phyloP scores from a whole-genome alignment of 306 rosid genomes.

The Citrullus colocynthis region DNA sequence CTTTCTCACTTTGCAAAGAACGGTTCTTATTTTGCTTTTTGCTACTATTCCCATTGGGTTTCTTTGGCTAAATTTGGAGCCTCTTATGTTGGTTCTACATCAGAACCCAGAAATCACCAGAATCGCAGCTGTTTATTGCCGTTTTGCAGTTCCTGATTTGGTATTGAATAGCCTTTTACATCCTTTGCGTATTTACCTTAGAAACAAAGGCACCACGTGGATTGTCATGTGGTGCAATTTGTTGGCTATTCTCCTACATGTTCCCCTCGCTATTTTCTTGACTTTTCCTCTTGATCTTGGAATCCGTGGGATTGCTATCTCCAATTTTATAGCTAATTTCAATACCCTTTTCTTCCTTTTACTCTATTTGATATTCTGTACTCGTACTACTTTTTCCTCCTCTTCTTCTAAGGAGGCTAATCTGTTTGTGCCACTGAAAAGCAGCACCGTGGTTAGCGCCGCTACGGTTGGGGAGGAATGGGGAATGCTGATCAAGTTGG shows the following conservation, averaged over 20 bases:
- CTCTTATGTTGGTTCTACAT: constrained; percentile 45
- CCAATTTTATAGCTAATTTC: constrained; percentile 48
- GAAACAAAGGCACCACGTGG: constrained; percentile 63
- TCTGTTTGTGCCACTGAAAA: constrained; percentile 13
- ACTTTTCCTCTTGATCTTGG: constrained; percentile 64
- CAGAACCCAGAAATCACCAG: constrained; percentile 48
- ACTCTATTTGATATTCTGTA: constrained; percentile 24
- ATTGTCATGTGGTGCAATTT: constrained; percentile 57
- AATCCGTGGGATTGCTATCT: constrained; percentile 57
- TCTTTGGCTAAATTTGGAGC: constrained; percentile 59
- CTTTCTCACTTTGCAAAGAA: constrained; percentile 37
- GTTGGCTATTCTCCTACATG: constrained; percentile 39
- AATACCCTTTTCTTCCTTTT: constrained; percentile 46
- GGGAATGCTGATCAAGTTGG: constrained; percentile 38
- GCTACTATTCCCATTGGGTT: constrained; percentile 51
- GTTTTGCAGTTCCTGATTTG: constrained; percentile 66
- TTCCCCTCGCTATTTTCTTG: constrained; percentile 41
- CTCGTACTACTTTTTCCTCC: neutral
- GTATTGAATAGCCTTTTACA: constrained; percentile 53
- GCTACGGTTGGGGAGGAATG: constrained; percentile 28
- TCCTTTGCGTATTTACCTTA: constrained; percentile 59
- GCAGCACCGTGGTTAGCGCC: neutral
- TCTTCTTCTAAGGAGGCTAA: neutral
- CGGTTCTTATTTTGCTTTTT: constrained; percentile 38
- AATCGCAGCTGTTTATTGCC: constrained; percentile 55